Evolutionary conservation across 169 alveolate genomes (phyloP).

Genomic region (Plasmodium berghei): DNA sequence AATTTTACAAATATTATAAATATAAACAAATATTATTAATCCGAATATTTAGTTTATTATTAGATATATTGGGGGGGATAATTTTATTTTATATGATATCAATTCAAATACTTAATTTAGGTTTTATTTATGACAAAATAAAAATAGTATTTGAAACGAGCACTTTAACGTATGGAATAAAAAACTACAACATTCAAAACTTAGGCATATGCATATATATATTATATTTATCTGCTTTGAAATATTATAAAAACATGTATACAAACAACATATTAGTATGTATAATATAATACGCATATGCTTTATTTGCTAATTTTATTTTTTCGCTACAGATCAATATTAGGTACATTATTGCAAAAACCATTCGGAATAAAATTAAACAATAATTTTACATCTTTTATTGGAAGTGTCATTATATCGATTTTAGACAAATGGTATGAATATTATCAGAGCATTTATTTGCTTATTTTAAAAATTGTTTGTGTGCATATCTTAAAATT

Average conservation of each 20-base stretch:
- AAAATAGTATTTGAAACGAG: conserved; percentile 23
- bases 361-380: conserved; percentile 53
- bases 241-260: too few relatives aligned
- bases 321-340: conserved; percentile 21
- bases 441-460: not conserved
- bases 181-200: too few relatives aligned
- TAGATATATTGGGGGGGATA: conserved; percentile 17
- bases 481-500: not conserved
- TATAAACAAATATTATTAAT: conserved; percentile 44
- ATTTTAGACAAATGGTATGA: conserved; percentile 60
- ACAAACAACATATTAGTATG: too few relatives aligned
- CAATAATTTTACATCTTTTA: conserved; percentile 67
- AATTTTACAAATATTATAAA: conserved; percentile 6
- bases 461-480: not conserved
- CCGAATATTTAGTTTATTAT: conserved; percentile 22
- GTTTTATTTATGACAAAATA: conserved; percentile 3
- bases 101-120: conserved; percentile 8
- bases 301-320: too few relatives aligned
- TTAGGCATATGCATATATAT: not conserved
- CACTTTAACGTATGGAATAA: conserved; percentile 32
- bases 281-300: too few relatives aligned
- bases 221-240: not conserved
- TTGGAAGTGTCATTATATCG: conserved; percentile 53
- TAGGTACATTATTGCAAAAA: conserved; percentile 60
- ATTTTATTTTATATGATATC: conserved; percentile 7